Percentiles rank a stretch among this genome's conserved stretches.
These are phyloP conservation scores for Boletus bicolor DNA, from an alignment of 768 basidiomycete genomes.

Conservation along the genomic window DNA sequence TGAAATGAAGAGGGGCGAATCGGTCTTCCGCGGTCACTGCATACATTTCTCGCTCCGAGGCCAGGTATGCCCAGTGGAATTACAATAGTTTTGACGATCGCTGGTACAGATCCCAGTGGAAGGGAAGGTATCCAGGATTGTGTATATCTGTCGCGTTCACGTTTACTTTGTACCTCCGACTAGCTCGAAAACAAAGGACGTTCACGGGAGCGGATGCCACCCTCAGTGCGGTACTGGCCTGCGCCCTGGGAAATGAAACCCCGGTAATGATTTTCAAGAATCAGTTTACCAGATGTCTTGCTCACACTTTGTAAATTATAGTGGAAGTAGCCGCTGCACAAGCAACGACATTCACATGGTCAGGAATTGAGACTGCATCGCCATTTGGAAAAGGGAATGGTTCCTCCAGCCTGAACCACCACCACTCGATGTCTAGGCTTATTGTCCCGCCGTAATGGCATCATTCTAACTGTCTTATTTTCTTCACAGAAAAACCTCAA, in stretches of 20 bases:
- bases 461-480: background rate
- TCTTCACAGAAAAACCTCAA: background rate
- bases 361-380: background rate
- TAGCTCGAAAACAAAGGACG: background rate
- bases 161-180: background rate
- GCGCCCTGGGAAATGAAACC: background rate
- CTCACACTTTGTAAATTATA: background rate
- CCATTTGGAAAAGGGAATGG: background rate
- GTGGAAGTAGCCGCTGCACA: background rate
- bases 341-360: background rate
- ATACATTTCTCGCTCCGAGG: background rate
- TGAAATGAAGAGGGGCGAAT: too few species aligned
- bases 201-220: background rate
- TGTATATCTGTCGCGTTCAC: background rate
- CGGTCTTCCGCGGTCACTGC: background rate
- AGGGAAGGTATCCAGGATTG: background rate
- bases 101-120: constrained; percentile 1
- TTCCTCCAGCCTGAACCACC: background rate
- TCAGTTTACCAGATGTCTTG: background rate
- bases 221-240: background rate
- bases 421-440: background rate
- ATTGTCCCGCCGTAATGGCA: background rate
- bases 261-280: background rate
- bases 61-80: background rate
- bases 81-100: background rate